phyloP scores from a whole-genome alignment of 805 yeast genomes.

The Yarrowia sp. region DNA sequence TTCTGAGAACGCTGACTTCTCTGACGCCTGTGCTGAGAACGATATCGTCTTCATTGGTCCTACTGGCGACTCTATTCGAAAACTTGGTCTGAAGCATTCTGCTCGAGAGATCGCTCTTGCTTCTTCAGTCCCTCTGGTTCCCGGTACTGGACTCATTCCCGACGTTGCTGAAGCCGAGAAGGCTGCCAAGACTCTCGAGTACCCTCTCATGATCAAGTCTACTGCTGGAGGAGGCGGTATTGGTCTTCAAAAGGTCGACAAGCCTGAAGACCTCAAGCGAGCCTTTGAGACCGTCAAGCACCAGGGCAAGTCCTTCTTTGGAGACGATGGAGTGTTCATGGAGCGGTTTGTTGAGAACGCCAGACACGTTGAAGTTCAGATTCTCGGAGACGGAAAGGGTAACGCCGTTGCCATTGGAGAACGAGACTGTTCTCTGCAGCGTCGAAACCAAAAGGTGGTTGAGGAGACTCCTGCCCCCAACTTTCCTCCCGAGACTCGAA shows the following conservation, averaged over 20 bases:
- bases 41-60: slow-evolving; percentile 97
- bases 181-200: slow-evolving; percentile 68
- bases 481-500: slow-evolving; percentile 75
- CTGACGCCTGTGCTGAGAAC: slow-evolving; percentile 78
- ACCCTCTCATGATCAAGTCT: slow-evolving; percentile 93
- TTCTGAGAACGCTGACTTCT: slow-evolving; percentile 94
- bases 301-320: slow-evolving; percentile 89
- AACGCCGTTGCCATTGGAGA: slow-evolving; percentile 92
- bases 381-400: slow-evolving; percentile 95
- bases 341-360: slow-evolving; percentile 94
- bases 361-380: slow-evolving; percentile 94
- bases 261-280: slow-evolving; percentile 71
- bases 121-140: slow-evolving; percentile 95
- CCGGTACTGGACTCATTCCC: slow-evolving; percentile 87
- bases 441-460: slow-evolving; percentile 93
- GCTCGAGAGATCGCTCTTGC: slow-evolving; percentile 89
- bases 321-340: slow-evolving; percentile 91
- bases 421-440: slow-evolving; percentile 95
- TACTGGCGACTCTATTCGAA: slow-evolving; percentile 85
- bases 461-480: slow-evolving; percentile 99
- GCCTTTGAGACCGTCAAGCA: slow-evolving; percentile 90
- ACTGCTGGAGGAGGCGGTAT: slow-evolving; percentile 99
- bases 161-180: slow-evolving; percentile 70
- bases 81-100: slow-evolving; percentile 90
- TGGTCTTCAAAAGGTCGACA: slow-evolving; percentile 90